Percentiles rank a stretch among this genome's conserved stretches.
phyloP scores from a whole-genome alignment of 805 yeast genomes.

The Schizosaccharomyces lindneri region DNA sequence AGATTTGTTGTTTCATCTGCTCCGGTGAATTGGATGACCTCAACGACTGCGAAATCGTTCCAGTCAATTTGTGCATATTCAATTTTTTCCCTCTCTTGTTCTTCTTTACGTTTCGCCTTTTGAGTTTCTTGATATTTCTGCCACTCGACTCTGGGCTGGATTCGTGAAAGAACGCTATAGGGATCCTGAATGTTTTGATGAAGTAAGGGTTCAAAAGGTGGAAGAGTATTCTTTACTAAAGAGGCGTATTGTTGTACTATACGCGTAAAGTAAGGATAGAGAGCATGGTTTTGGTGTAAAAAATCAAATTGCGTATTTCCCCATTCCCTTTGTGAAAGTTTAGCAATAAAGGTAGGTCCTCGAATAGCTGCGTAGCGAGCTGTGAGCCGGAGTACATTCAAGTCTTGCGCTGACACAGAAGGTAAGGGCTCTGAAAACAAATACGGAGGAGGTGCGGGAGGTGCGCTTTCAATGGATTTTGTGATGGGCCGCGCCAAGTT shows the following conservation, averaged over 20 bases:
- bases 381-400: slow-evolving; percentile 42
- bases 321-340: slow-evolving; percentile 15
- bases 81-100: slow-evolving; percentile 13
- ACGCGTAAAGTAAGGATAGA: slow-evolving; percentile 25
- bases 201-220: slow-evolving; percentile 8
- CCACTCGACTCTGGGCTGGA: slow-evolving; percentile 34
- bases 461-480: neutral
- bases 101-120: neutral
- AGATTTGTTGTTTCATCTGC: slow-evolving; percentile 33
- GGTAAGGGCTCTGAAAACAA: slow-evolving; percentile 14
- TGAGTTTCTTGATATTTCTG: slow-evolving; percentile 15
- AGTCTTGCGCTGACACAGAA: slow-evolving; percentile 33
- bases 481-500: neutral
- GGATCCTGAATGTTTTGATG: slow-evolving; percentile 13
- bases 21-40: slow-evolving; percentile 38
- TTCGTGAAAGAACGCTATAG: slow-evolving; percentile 19
- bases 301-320: slow-evolving; percentile 40
- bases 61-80: slow-evolving; percentile 64
- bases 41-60: slow-evolving; percentile 58
- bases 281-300: slow-evolving; percentile 31
- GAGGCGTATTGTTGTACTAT: slow-evolving; percentile 32
- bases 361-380: slow-evolving; percentile 46
- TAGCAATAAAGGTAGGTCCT: slow-evolving; percentile 22
- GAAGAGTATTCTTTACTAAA: slow-evolving; percentile 13
- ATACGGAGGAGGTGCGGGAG: slow-evolving; percentile 10